Conservation (phyloP, 2,329 filamentous ascomycete genomes). For the Sporothrix humicola region DNA sequence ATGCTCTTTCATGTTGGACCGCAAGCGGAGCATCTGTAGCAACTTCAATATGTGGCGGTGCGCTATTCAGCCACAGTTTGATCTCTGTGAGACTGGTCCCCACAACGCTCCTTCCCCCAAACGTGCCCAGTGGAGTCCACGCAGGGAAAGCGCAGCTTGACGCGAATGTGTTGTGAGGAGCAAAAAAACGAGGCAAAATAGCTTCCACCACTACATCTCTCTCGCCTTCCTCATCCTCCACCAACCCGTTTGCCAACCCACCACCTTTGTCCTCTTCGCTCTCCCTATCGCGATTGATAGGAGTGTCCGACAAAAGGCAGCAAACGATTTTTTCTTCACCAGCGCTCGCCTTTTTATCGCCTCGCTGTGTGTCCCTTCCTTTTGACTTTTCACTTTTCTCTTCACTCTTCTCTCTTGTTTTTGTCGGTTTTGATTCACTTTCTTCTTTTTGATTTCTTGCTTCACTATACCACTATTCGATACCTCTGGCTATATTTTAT, state of each 20-base stretch:
- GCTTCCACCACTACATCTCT: slow-evolving; percentile 30
- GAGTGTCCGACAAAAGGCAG: not conserved
- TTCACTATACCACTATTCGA: slow-evolving; percentile 10
- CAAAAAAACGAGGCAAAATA: slow-evolving; percentile 31
- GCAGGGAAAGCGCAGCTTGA: slow-evolving; percentile 24
- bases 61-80: not conserved
- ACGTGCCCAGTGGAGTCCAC: slow-evolving; percentile 25
- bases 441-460: not conserved
- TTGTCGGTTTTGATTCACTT: not conserved
- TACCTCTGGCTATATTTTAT: not conserved
- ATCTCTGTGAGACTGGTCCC: not conserved
- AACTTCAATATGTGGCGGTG: slow-evolving; percentile 5
- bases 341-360: not conserved
- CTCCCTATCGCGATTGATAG: not conserved
- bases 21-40: slow-evolving; percentile 8
- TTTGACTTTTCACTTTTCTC: not conserved
- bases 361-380: slow-evolving; percentile 21
- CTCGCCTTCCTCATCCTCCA: slow-evolving; percentile 5
- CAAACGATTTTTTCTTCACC: not conserved
- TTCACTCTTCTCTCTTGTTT: slow-evolving; percentile 1
- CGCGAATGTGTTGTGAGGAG: slow-evolving; percentile 31
- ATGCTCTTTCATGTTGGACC: not conserved
- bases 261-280: not conserved
- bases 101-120: slow-evolving; percentile 12
- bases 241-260: slow-evolving; percentile 7